A percentile compares a stretch with the other conserved stretches of the same genome.
phyloP scores from a whole-genome alignment of 2,329 filamentous ascomycete genomes.

The Paraphoma sp. region DNA sequence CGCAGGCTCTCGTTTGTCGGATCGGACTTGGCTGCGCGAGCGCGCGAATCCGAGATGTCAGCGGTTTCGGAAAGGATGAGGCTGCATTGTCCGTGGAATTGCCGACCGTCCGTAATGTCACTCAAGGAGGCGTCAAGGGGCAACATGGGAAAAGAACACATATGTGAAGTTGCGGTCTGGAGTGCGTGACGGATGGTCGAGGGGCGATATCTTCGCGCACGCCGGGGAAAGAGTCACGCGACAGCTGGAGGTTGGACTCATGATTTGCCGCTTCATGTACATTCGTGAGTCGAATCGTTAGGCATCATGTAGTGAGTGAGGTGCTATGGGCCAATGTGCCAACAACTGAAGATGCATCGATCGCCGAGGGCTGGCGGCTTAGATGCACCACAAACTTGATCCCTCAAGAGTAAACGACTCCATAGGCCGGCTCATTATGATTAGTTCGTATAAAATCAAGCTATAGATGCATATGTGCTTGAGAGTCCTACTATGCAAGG shows the following conservation, averaged over 20 bases:
- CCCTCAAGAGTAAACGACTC: no score
- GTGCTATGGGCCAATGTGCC: no score
- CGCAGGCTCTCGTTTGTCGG: background rate
- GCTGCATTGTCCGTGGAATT: background rate
- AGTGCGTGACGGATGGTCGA: background rate
- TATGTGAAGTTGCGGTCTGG: background rate
- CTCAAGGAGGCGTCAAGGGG: background rate
- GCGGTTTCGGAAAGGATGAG: background rate
- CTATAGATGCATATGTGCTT: background rate
- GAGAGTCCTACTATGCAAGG: background rate
- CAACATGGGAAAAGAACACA: background rate
- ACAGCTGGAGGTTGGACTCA: no score
- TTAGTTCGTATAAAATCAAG: no score
- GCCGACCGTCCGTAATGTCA: background rate
- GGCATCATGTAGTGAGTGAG: no score
- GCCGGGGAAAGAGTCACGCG: background rate
- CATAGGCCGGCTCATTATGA: no score
- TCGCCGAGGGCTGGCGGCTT: no score
- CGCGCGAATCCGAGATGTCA: background rate
- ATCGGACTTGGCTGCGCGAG: background rate
- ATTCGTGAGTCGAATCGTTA: no score
- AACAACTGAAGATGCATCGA: no score
- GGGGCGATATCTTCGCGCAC: slow-evolving; percentile 2
- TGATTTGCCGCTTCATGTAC: no score
- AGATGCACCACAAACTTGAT: no score